Base-by-base conservation (phyloP, 495 filamentous ascomycete species). In the Trypethelium eluteriae region DNA sequence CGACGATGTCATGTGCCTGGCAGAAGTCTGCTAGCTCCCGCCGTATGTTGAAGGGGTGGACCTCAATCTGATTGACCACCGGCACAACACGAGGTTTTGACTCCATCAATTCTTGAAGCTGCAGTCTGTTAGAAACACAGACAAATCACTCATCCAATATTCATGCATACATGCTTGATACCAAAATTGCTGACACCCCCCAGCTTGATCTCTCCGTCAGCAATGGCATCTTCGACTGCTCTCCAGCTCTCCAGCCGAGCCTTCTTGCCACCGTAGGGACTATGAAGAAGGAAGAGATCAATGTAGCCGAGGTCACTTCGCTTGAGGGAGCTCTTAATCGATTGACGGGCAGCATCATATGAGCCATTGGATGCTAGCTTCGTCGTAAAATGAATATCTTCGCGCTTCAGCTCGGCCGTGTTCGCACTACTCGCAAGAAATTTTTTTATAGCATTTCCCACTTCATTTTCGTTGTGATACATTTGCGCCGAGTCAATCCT, bases 121-220 rank as follows among this genome's bases (percentile, higher is more conserved):
- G 70, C 34, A 11, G 62, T 64, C 18, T 38, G 35, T 61, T 35
- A 66, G 53, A 41, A 25, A 18, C 18, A 46, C 59, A 49, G 63
- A 53, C 53, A 44, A 67, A 14, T 12, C 38, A 34, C 3, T 25
- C 62, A 46, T 64, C 39, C 36, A 64, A 16, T 46, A 7, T 16
- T 36, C 3, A 56, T 49, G 79, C 81, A 73, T 66, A 85, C 83
- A 76, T 90, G 88, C 65, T 82, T 81, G 18, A 86, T 81, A 3
- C 88, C 87, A 73, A 82, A 89, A 71, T 89, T 89, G 71, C 83
- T 86, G 2, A 90, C 84, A 2, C 88, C 88, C 5, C 81, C 84
- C 9, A 79, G 83, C 71, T 75, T 83, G 34, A 89, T 72, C 70
- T 87, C 79, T 0, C 87, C 85, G 5, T 81, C 81, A 3, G 79